These are phyloP conservation scores for Eucalyptus cloeziana DNA, from an alignment of 345 rosid species.

Conservation along the genomic window DNA sequence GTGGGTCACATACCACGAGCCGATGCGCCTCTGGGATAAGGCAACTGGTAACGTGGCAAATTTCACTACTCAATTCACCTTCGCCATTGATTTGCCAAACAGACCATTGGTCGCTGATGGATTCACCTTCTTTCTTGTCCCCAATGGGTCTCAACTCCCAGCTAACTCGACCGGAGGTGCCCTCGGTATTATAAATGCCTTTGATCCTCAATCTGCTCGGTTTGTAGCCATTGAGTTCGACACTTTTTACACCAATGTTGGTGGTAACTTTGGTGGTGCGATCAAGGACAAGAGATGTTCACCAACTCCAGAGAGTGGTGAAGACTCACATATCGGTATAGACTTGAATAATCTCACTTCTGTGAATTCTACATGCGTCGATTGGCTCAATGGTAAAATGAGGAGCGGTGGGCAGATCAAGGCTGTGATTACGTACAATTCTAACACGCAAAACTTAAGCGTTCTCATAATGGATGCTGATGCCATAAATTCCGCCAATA, in stretches of 20 bases:
- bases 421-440: no score
- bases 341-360: no score
- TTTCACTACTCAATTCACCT: slow-evolving; percentile 2
- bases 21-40: not conserved
- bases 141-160: no score
- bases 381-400: no score
- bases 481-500: rapidly evolving
- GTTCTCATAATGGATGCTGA: no score
- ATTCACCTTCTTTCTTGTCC: not conserved
- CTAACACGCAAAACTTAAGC: no score
- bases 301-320: rapidly evolving
- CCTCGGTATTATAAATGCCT: rapidly evolving
- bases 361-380: rapidly evolving
- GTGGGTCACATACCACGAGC: not conserved
- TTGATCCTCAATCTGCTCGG: rapidly evolving
- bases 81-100: not conserved
- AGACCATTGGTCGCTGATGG: not conserved
- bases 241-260: no score
- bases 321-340: no score
- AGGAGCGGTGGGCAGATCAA: no score
- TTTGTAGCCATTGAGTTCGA: no score
- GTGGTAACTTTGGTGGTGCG: no score
- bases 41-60: not conserved
- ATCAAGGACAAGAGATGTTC: rapidly evolving
- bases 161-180: rapidly evolving